Evolutionary conservation across 768 basidiomycete species (phyloP).

Genomic region (Tricholoma flavovirens): DNA sequence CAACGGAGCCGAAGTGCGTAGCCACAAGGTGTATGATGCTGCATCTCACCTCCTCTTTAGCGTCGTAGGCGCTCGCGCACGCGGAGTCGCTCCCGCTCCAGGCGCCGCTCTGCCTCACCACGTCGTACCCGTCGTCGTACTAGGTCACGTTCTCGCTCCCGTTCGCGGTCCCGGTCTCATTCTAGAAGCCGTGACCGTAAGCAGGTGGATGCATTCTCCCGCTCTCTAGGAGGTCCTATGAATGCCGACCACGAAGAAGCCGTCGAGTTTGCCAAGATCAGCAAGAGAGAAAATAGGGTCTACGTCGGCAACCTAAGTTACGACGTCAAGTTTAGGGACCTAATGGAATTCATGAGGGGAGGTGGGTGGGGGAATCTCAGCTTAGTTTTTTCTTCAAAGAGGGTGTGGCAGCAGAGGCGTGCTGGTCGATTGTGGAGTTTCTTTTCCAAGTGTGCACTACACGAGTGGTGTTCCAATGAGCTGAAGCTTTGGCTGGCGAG

Average conservation of each 20-base stretch:
- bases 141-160: constrained; percentile 46
- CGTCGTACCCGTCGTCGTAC: constrained; percentile 62
- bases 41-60: constrained; percentile 22
- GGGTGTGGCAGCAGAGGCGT: constrained; percentile 20
- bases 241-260: constrained; percentile 92
- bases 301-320: constrained; percentile 99
- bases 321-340: constrained; percentile 97
- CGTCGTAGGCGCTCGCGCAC: constrained; percentile 68
- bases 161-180: constrained; percentile 43
- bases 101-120: constrained; percentile 61
- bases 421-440: constrained; percentile 16
- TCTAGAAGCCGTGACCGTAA: constrained; percentile 57
- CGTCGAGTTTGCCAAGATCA: constrained; percentile 89
- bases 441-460: constrained; percentile 15
- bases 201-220: constrained; percentile 59
- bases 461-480: constrained; percentile 23
- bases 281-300: constrained; percentile 97
- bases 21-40: constrained; percentile 1
- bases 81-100: constrained; percentile 63
- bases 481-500: constrained; percentile 35
- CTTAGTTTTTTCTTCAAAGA: constrained; percentile 42
- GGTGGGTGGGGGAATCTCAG: constrained; percentile 90
- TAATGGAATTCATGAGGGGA: constrained; percentile 99
- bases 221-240: constrained; percentile 84
- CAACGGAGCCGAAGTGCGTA: constrained; percentile 56